Conservation (phyloP, 2,329 filamentous ascomycete species). For the Aschersonia sp. region DNA sequence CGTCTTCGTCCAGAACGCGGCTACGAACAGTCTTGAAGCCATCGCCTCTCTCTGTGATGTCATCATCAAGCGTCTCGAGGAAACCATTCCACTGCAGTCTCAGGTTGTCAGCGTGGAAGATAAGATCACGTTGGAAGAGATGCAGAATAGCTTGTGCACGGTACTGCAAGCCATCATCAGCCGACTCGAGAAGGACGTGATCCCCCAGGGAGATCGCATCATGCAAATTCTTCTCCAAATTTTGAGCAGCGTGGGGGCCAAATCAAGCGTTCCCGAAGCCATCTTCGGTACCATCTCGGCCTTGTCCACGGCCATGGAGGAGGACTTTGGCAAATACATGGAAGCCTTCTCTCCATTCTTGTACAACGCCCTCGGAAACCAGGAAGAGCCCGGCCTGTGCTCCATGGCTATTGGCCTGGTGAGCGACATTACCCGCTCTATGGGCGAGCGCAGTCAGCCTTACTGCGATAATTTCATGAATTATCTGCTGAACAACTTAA, state of each 20-base stretch:
- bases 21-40: slow-evolving; percentile 67
- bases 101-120: slow-evolving; percentile 97
- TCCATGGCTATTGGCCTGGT: slow-evolving; percentile 96
- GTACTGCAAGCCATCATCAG: slow-evolving; percentile 86
- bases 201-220: slow-evolving; percentile 80
- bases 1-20: slow-evolving; percentile 82
- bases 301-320: slow-evolving; percentile 81
- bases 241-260: slow-evolving; percentile 59
- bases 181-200: slow-evolving; percentile 80
- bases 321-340: slow-evolving; percentile 96
- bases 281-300: slow-evolving; percentile 85
- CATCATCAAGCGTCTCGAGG: slow-evolving; percentile 79
- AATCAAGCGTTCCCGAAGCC: slow-evolving; percentile 89
- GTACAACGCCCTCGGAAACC: slow-evolving; percentile 86
- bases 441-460: slow-evolving; percentile 81
- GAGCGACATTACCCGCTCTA: slow-evolving; percentile 85
- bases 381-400: slow-evolving; percentile 87
- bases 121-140: slow-evolving; percentile 88
- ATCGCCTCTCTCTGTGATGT: slow-evolving; percentile 76
- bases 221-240: slow-evolving; percentile 82
- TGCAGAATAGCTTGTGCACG: slow-evolving; percentile 89
- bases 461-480: slow-evolving; percentile 99
- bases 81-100: slow-evolving; percentile 74
- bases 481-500: slow-evolving; percentile 80
- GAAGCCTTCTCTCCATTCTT: slow-evolving; percentile 84